phyloP scores from a whole-genome alignment of 208 protist genomes.

The Leptomonas seymouri region DNA sequence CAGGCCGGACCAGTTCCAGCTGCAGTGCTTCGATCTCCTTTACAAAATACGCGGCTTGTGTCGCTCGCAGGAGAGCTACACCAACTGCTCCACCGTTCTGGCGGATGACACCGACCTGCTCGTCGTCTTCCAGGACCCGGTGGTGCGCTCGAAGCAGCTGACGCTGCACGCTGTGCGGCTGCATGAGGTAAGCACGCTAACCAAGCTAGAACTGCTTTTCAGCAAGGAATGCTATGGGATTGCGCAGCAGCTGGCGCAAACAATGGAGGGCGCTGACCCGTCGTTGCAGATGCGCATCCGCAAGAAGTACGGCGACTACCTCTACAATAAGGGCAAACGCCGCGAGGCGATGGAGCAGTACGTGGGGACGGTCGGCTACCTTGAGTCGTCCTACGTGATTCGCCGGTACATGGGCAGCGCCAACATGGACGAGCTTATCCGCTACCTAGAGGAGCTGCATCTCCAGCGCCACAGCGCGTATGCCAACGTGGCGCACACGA shows the following conservation, averaged over 20 bases:
- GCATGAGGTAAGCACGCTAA: constrained; percentile 92
- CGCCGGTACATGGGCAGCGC: constrained; percentile 95
- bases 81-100: constrained; percentile 76
- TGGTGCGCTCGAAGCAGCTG: constrained; percentile 17
- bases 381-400: constrained; percentile 98
- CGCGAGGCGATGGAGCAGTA: constrained; percentile 95
- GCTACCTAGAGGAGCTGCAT: constrained; percentile 93
- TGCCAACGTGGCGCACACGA: constrained; percentile 96
- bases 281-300: constrained; percentile 92
- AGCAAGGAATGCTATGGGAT: constrained; percentile 94
- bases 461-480: constrained; percentile 41
- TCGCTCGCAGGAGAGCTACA: constrained; percentile 61
- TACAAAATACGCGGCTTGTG: constrained; percentile 92
- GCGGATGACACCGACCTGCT: constrained; percentile 82
- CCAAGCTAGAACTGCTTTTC: constrained; percentile 96
- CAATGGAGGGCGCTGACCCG: constrained; percentile 37
- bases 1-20: constrained; percentile 48
- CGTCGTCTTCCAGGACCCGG: constrained; percentile 73
- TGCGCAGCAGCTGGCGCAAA: constrained; percentile 91
- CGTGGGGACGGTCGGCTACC: constrained; percentile 90
- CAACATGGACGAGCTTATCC: constrained; percentile 93
- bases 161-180: constrained; percentile 44
- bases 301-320: constrained; percentile 94
- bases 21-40: constrained; percentile 88
- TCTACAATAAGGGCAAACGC: constrained; percentile 83